A percentile compares a stretch with the other conserved stretches of the same genome.
phyloP scores from a whole-genome alignment of 163 green algal genomes.

The Volvox carteri region DNA sequence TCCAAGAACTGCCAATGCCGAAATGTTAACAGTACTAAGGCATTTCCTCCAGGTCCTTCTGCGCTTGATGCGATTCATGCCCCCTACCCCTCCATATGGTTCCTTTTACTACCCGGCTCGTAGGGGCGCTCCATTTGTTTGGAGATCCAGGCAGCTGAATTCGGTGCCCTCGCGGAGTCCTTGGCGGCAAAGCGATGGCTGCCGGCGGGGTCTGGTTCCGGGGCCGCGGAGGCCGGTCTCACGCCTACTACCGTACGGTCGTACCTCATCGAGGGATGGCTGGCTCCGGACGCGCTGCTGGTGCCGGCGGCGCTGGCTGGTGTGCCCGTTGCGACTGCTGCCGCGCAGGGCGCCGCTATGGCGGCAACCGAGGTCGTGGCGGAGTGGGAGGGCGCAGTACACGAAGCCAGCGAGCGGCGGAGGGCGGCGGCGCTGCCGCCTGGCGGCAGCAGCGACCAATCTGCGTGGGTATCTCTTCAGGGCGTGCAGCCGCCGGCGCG shows the following conservation, averaged over 20 bases:
- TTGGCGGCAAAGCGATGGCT: background rate
- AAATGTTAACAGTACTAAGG: too few relatives aligned
- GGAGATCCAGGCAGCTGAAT: conserved; percentile 42
- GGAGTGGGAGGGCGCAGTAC: conserved; percentile 37
- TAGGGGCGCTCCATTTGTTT: conserved; percentile 3
- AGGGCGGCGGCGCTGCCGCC: background rate
- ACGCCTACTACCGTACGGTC: background rate
- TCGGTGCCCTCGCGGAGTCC: background rate
- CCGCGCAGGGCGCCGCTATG: background rate
- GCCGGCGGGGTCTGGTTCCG: background rate
- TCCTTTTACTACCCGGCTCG: too few relatives aligned
- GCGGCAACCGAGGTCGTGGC: conserved; percentile 48
- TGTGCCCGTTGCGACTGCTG: background rate
- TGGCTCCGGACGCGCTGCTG: conserved; percentile 10
- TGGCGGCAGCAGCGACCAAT: background rate
- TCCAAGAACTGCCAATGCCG: too few relatives aligned
- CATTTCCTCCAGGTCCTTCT: too few relatives aligned
- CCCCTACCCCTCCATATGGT: too few relatives aligned
- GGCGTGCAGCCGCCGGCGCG: background rate
- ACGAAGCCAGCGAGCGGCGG: background rate
- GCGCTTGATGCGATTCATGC: too few relatives aligned
- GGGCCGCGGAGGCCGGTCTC: background rate
- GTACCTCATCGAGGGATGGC: background rate
- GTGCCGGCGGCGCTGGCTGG: conserved; percentile 21
- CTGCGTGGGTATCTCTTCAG: background rate